Base-by-base conservation (phyloP, 2,329 filamentous ascomycete genomes). In the Beauveria bassiana region DNA sequence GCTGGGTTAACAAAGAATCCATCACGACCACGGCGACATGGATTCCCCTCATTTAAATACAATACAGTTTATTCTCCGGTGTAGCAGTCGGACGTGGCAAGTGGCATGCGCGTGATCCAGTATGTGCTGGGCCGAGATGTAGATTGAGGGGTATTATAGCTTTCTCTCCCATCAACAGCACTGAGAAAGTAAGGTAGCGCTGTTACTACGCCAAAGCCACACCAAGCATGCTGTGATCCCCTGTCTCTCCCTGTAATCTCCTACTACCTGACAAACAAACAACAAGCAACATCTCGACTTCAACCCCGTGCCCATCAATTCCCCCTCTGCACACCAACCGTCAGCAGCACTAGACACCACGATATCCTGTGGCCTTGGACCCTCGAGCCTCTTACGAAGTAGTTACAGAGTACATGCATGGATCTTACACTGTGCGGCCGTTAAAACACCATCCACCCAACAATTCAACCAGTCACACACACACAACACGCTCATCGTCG, bases 391-490 rank as follows among this genome's bases (percentile, higher is more conserved):
- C 47, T 20, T 50, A 50, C 47, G 8, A 10, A 24, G 10, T 31
- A 40, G 10, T 40, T 16, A 14, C 50, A 12, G 31, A 34, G 31
- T 34, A 34, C 31, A 34, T 34, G 31, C 31, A 34, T 34, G 31
- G 12, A 34, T 34, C 31, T 40, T 31, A 14, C 22, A 40, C 50
- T 24, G 31, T 34, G 31, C 31, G 12, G 49, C 49, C 49, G 40
- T n/a, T 28, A 38, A 20, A 28, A 2, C 22, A 55, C 42, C 46
- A 40, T 18, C 45, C 16, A 31, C 55, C 22, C 55, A 58, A 58
- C 55, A 58, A 58, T 18, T 50, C 55, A 58, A 50, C 55, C 55
- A 58, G 18, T 58, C 55, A 40, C 55, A 28, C 42, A 18, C 38
- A 34, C 47, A 26, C 47, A 28, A 34, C 16, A 10, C 47, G 5